A percentile compares a stretch with the other conserved stretches of the same genome.
phyloP scores from a whole-genome alignment of 768 basidiomycete genomes.

The Lyophyllum semitale region DNA sequence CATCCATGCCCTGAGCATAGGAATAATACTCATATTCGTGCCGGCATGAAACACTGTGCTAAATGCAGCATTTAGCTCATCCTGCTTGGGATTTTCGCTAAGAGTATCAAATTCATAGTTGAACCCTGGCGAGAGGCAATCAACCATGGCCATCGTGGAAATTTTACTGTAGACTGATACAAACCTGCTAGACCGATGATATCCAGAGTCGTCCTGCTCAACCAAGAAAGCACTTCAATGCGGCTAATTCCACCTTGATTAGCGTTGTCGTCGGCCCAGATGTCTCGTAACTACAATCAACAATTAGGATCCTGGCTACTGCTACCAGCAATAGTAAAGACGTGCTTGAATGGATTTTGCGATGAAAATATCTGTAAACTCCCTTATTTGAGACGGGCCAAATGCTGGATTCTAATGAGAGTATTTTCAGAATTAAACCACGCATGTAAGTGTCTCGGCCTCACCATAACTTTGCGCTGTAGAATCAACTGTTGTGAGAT shows the following conservation, averaged over 20 bases:
- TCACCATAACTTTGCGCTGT: constrained; percentile 48
- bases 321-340: background rate
- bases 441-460: background rate
- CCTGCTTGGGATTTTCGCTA: constrained; percentile 26
- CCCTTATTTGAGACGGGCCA: constrained; percentile 58
- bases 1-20: constrained; percentile 27
- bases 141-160: constrained; percentile 24
- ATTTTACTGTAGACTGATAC: constrained; percentile 38
- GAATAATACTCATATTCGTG: constrained; percentile 30
- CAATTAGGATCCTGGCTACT: background rate
- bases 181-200: constrained; percentile 72
- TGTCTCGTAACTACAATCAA: constrained; percentile 45
- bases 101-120: constrained; percentile 28
- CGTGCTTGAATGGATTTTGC: constrained; percentile 55
- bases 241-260: constrained; percentile 26
- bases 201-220: constrained; percentile 71
- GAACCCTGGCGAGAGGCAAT: constrained; percentile 21
- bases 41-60: constrained; percentile 43
- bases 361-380: constrained; percentile 57
- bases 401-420: constrained; percentile 67
- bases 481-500: background rate
- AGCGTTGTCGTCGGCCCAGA: constrained; percentile 39
- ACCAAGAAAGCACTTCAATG: constrained; percentile 65
- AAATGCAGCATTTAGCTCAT: constrained; percentile 51
- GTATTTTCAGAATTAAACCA: background rate